Evolutionary conservation across 2,329 filamentous ascomycete genomes (phyloP).

Genomic region (Cladosporium sp.): DNA sequence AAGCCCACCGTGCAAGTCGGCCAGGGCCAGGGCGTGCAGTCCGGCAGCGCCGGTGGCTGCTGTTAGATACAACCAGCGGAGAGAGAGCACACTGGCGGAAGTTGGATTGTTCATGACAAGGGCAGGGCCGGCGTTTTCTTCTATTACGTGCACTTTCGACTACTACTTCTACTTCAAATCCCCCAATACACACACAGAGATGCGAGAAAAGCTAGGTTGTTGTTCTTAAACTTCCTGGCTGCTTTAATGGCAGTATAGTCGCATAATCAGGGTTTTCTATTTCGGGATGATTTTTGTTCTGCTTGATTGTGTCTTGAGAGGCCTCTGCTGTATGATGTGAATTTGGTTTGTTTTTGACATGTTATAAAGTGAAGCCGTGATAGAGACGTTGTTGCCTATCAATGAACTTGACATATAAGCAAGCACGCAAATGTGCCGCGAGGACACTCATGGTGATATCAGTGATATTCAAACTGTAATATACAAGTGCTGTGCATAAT

Average conservation of each 20-base stretch:
- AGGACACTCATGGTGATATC: not conserved
- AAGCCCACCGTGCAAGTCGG: slow-evolving; percentile 97
- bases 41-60: slow-evolving; percentile 80
- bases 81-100: not conserved
- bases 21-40: slow-evolving; percentile 90
- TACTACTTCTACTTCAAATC: not conserved
- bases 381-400: not conserved
- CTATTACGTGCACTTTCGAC: slow-evolving; percentile 3
- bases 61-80: slow-evolving; percentile 63
- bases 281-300: no score
- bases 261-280: not conserved
- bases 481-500: not conserved
- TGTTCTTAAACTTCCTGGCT: not conserved
- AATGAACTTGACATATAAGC: not conserved
- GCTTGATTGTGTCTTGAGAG: not conserved
- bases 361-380: not conserved
- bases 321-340: not conserved
- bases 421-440: not conserved
- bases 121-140: slow-evolving; percentile 8
- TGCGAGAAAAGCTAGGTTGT: not conserved
- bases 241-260: slow-evolving; percentile 8
- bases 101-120: slow-evolving; percentile 17
- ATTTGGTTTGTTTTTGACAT: not conserved
- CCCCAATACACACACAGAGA: not conserved
- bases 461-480: not conserved